Conservation (phyloP, 768 basidiomycete species). For the Leccinum boreale region DNA sequence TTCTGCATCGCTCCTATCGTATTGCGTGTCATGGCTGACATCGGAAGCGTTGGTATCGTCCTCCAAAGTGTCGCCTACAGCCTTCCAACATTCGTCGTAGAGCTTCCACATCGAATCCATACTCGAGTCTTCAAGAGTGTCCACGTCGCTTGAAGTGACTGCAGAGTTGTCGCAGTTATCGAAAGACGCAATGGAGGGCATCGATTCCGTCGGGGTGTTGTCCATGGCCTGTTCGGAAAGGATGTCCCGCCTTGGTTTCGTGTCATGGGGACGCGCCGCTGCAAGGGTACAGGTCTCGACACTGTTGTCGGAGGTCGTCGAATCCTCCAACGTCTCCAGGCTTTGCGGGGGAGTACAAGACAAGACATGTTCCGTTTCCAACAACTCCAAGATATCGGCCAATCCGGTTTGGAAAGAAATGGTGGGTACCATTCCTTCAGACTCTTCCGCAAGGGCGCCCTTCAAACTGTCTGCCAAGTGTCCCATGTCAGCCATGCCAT, state of each 20-base stretch:
- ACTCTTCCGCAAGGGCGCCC: background rate
- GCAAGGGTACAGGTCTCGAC: background rate
- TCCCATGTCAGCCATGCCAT: constrained; percentile 11
- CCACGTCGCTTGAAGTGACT: background rate
- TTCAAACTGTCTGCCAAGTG: background rate
- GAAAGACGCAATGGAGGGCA: background rate
- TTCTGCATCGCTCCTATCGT: background rate
- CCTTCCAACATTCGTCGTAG: background rate
- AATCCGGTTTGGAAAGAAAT: background rate
- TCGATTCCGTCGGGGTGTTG: background rate
- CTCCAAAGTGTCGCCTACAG: background rate
- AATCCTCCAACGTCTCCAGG: background rate
- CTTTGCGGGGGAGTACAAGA: background rate
- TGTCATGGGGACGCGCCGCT: no score
- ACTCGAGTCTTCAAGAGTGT: background rate
- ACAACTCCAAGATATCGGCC: background rate
- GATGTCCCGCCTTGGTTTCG: no score
- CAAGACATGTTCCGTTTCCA: background rate
- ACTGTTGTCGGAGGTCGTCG: background rate
- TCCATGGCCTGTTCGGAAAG: no score
- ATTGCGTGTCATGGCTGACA: background rate
- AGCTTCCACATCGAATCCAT: constrained; percentile 13
- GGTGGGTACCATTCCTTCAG: background rate
- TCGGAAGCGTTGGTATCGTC: background rate
- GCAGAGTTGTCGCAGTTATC: background rate